Conservation (phyloP, 2,329 filamentous ascomycete species). For the Aschersonia sp. region DNA sequence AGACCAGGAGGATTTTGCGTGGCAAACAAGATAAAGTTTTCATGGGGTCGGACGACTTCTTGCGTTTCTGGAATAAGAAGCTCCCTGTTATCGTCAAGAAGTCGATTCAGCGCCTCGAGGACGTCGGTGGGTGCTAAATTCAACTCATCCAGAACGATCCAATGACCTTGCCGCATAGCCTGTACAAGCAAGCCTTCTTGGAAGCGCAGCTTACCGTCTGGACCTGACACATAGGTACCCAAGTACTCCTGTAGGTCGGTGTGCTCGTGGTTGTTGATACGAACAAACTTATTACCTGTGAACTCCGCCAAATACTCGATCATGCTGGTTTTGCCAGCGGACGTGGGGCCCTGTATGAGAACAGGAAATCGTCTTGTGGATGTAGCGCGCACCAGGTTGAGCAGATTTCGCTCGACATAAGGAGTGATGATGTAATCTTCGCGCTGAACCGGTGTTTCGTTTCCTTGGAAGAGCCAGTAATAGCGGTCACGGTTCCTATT, state of each 20-base stretch:
- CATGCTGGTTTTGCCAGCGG: slow-evolving; percentile 98
- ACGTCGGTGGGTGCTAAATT: slow-evolving; percentile 96
- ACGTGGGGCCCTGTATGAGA: slow-evolving; percentile 90
- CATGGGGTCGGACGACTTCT: slow-evolving; percentile 79
- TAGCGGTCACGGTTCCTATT: slow-evolving; percentile 51
- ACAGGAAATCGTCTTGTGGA: slow-evolving; percentile 89
- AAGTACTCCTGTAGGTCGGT: slow-evolving; percentile 97
- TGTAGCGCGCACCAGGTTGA: slow-evolving; percentile 85
- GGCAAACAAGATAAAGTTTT: slow-evolving; percentile 94
- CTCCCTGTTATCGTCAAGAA: slow-evolving; percentile 93
- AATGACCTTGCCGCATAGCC: slow-evolving; percentile 82
- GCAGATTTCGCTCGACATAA: slow-evolving; percentile 85
- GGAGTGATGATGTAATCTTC: slow-evolving; percentile 91
- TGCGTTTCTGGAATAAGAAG: slow-evolving; percentile 93
- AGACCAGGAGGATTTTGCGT: slow-evolving; percentile 94
- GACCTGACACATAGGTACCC: slow-evolving; percentile 78
- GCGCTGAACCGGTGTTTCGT: slow-evolving; percentile 48
- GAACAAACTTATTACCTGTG: slow-evolving; percentile 91
- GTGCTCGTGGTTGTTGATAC: slow-evolving; percentile 99
- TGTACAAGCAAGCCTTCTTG: slow-evolving; percentile 90
- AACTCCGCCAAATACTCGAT: slow-evolving; percentile 96
- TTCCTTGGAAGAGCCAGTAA: slow-evolving; percentile 79
- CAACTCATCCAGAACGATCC: slow-evolving; percentile 95
- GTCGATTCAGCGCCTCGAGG: slow-evolving; percentile 83
- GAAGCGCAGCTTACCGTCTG: slow-evolving; percentile 74